Evolutionary conservation across 176 grass and related monocot genomes (phyloP), one percentile per base, ranked within the genome.

Genomic region (Tillandsia leiboldiana): DNA sequence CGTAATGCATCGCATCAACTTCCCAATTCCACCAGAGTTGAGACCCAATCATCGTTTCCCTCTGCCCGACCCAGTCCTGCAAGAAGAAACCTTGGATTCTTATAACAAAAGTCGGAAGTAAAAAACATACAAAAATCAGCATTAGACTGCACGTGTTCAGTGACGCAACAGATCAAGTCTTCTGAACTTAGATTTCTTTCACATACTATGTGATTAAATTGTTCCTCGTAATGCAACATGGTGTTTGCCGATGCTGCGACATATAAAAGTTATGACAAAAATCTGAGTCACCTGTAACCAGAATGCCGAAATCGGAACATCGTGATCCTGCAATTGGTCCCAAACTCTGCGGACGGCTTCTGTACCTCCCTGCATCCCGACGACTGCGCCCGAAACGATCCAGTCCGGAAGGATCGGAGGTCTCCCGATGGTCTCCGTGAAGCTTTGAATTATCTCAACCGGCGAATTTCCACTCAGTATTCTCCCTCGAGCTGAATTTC

Each of bases 1-100:
- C 2, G 70, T 96, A 96, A 42, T 81, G 85, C 6, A 27, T 65
- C 26, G 57, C 76, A 2, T 96, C 92, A 10, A 84, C 78, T 81
- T 96, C 92, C 92, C 92, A 96, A 65, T 96, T 96, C 92, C 92
- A 96, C 88, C 92, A 96, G 0, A 96, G 75, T 82, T 96, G 88
- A 0, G 92, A 96, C 11, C 92, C 92, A 69, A 96, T 96, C 11
- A 85, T 58, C 1, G 92, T 96, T 78, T 85, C 86, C 73, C 92
- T 91, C 88, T 96, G 88, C 4, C 92, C 92, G 22, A 89, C 92
- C 92, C 92, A 96, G 1, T 96, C 92, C 92, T 96, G 80, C 58
- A 82, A 11, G 51, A 82, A 11, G 51, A 48, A 50, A 58, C 67
- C 9, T 49, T 26, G 18, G 68, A 26, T 24, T 50, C 26, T 17